phyloP scores from a whole-genome alignment of 2,329 filamentous ascomycete genomes.

The Paraphoma chrysanthemicola region DNA sequence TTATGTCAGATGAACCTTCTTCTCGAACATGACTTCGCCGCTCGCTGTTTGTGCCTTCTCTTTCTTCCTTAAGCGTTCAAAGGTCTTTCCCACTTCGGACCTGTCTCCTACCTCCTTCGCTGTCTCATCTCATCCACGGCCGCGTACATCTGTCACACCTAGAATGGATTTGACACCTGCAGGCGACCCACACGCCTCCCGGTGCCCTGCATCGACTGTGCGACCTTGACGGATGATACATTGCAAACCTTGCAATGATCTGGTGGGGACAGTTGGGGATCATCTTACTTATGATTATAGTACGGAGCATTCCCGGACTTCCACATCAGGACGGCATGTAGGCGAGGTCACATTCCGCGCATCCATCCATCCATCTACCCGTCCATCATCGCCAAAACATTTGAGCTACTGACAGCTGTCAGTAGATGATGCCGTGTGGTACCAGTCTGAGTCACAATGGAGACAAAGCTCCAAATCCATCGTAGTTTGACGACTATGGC shows the following conservation, averaged over 20 bases:
- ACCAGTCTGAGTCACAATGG: background rate
- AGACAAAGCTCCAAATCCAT: background rate
- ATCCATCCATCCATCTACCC: too few relatives aligned
- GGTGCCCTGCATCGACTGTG: background rate
- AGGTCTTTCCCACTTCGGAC: too few relatives aligned
- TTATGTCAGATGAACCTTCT: too few relatives aligned
- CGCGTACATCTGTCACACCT: background rate
- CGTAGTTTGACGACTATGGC: background rate
- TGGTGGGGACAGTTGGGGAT: too few relatives aligned
- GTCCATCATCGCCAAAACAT: background rate
- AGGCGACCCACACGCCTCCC: background rate
- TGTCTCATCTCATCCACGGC: background rate
- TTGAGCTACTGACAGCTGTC: constrained; percentile 29
- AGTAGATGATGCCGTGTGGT: constrained; percentile 9
- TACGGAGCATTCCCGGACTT: background rate
- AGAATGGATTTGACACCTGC: background rate
- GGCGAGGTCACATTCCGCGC: background rate
- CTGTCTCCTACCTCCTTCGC: background rate
- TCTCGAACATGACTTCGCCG: background rate
- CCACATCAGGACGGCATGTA: background rate
- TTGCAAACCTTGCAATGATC: too few relatives aligned
- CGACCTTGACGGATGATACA: too few relatives aligned
- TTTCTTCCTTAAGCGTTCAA: background rate
- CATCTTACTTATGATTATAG: background rate
- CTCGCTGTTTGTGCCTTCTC: background rate